Percentiles rank a stretch among this genome's conserved stretches.
phyloP scores from a whole-genome alignment of 1,284 basidiomycete species.

The Cutaneotrichosporon cyanovorans region DNA sequence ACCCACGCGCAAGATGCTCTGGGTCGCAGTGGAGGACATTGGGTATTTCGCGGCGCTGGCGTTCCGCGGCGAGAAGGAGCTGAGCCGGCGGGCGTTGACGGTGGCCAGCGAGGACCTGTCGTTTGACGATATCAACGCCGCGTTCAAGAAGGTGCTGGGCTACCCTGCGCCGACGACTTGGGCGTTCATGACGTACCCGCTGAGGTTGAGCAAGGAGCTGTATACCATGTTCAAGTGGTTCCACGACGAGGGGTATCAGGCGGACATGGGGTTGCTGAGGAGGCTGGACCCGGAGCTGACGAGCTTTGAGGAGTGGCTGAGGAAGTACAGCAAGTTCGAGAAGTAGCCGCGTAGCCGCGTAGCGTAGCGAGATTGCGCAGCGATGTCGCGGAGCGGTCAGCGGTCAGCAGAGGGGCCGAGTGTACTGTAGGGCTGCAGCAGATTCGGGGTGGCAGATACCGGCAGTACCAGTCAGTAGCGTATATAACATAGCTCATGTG shows the following conservation, averaged over 20 bases:
- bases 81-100: conserved; percentile 11
- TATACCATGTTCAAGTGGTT: conserved; percentile 14
- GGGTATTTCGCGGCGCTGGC: conserved; percentile 20
- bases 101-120: conserved; percentile 25
- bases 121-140: conserved; percentile 17
- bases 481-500: too few relatives aligned
- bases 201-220: conserved; percentile 4
- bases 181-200: conserved; percentile 1
- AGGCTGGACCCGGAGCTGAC: conserved; percentile 8
- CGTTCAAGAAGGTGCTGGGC: conserved; percentile 13
- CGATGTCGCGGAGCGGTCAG: too few relatives aligned
- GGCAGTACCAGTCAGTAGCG: too few relatives aligned
- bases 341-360: too few relatives aligned
- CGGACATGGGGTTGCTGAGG: conserved; percentile 6
- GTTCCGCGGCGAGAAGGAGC: conserved; percentile 9
- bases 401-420: too few relatives aligned
- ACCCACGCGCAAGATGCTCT: conserved; percentile 16
- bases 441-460: too few relatives aligned
- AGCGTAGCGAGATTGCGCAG: neutral
- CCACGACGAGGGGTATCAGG: conserved; percentile 9
- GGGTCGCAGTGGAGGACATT: conserved; percentile 22
- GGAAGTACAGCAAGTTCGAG: conserved; percentile 6
- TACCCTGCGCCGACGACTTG: conserved; percentile 18
- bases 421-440: too few relatives aligned
- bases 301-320: conserved; percentile 11